Base-by-base conservation (phyloP, 1,284 basidiomycete genomes). In the Tetrapyrgos nigripes region DNA sequence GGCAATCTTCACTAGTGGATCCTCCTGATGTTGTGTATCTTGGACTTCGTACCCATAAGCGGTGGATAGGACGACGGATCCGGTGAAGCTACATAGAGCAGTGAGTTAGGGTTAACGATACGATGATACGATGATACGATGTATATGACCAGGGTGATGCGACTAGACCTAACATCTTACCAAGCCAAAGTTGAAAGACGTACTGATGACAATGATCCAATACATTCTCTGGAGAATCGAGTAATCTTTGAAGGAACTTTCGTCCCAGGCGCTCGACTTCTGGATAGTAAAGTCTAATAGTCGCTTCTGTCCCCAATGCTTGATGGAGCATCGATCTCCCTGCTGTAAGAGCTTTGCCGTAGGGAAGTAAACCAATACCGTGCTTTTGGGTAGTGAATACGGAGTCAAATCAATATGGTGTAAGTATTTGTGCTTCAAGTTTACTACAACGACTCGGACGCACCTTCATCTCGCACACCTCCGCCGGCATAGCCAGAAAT, bases 41-140 rank as follows among this genome's bases (percentile, higher is more conserved):
- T 65, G 47, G 2, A 67, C 64, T 13, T 64, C 58, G 24, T 76
- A 64, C 4, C 76, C 76, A 55, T 77, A 69, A 1, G 73, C 64
- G 19, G 76, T 64, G n/a, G 61, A 57, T 37, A 74, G 62, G 21
- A 71, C 67, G 27, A 73, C 62, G 2, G 68, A 68, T 8, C 62
- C 70, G 17, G 66, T 61, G 19, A 62, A 59, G 29, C 76, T 77
- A 28, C 14, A 48, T 24, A 44, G 21, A 19, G 43, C 13, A 27
- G 19, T 11, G 23, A 21, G 3, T 26, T n/a, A n/a, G n/a, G n/a
- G n/a, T n/a, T n/a, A n/a, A n/a, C n/a, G n/a, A n/a, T n/a, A n/a
- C n/a, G n/a, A n/a, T n/a, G n/a, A n/a, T n/a, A n/a, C n/a, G n/a
- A n/a, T n/a, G n/a, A n/a, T n/a, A n/a, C n/a, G n/a, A n/a, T n/a